Evolutionary conservation across 2,329 filamentous ascomycete genomes (phyloP).

Genomic region (Westerdykella aurantiaca): DNA sequence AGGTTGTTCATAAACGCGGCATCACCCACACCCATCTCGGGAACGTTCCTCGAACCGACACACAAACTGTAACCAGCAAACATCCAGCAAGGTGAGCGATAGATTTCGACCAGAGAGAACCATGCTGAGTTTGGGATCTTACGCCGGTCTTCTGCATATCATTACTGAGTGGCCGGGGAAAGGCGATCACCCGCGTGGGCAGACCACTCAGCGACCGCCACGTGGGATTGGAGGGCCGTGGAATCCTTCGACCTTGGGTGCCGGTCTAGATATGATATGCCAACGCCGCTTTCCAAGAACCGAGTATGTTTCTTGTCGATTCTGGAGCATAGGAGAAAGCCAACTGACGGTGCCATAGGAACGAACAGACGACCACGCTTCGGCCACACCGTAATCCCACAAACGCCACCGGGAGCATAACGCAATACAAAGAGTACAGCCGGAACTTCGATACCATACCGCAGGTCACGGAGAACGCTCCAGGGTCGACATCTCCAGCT

Average conservation of each 20-base stretch:
- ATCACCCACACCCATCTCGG: conserved; percentile 14
- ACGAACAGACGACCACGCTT: conserved; percentile 8
- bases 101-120: not conserved
- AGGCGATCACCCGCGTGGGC: conserved; percentile 31
- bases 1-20: conserved; percentile 19
- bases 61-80: not conserved
- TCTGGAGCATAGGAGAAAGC: conserved; percentile 5
- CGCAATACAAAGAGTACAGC: too few relatives aligned
- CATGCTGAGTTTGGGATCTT: conserved; percentile 8
- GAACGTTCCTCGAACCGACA: not conserved
- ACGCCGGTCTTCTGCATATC: conserved; percentile 12
- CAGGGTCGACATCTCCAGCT: too few relatives aligned
- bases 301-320: conserved; percentile 1
- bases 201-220: conserved; percentile 42
- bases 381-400: too few relatives aligned
- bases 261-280: not conserved
- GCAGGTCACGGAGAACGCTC: too few relatives aligned
- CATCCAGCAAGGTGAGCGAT: not conserved
- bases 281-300: conserved; percentile 6
- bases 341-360: conserved; percentile 9
- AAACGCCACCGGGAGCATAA: too few relatives aligned
- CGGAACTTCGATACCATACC: too few relatives aligned
- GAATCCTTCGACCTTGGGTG: conserved; percentile 7
- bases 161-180: conserved; percentile 12
- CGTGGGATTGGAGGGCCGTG: conserved; percentile 25